phyloP scores from a whole-genome alignment of 345 rosid species.

The Gossypium mustelinum region DNA sequence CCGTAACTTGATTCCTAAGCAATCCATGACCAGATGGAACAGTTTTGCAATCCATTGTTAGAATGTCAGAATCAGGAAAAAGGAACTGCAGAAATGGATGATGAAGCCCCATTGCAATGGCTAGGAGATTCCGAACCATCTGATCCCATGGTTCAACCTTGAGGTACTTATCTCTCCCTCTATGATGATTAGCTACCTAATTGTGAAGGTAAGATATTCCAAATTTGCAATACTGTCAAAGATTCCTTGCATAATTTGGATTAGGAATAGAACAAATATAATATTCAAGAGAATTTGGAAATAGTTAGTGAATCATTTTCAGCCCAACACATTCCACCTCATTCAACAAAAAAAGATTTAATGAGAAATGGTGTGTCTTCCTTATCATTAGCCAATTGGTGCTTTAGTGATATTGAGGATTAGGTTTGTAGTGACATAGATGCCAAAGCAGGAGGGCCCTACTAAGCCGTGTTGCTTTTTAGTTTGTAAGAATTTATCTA shows the following conservation, averaged over 20 bases:
- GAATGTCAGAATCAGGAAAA: slow-evolving; percentile 10
- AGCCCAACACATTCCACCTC: slow-evolving; percentile 29
- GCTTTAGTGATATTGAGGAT: slow-evolving; percentile 8
- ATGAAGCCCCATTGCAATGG: slow-evolving; percentile 4
- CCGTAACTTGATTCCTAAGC: slow-evolving; percentile 31
- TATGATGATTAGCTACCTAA: not conserved
- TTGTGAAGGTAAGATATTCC: not conserved
- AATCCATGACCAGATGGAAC: slow-evolving; percentile 12
- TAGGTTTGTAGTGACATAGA: slow-evolving; percentile 1
- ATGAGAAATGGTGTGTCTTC: slow-evolving; percentile 16
- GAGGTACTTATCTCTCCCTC: no score
- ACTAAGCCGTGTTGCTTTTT: not conserved
- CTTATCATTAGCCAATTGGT: slow-evolving; percentile 10
- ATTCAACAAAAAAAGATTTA: not conserved
- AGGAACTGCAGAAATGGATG: not conserved
- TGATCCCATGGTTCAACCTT: not conserved
- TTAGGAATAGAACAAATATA: slow-evolving; percentile 10
- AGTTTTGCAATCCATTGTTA: not conserved
- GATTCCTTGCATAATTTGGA: slow-evolving; percentile 12
- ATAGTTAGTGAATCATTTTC: slow-evolving; percentile 30
- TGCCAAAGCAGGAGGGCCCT: slow-evolving; percentile 17
- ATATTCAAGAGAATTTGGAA: slow-evolving; percentile 4
- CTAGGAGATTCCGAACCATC: slow-evolving; percentile 16
- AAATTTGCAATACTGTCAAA: slow-evolving; percentile 18
- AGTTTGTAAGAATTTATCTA: not conserved